Evolutionary conservation across 345 rosid genomes (phyloP).

Genomic region (Capsella bursapastoris): DNA sequence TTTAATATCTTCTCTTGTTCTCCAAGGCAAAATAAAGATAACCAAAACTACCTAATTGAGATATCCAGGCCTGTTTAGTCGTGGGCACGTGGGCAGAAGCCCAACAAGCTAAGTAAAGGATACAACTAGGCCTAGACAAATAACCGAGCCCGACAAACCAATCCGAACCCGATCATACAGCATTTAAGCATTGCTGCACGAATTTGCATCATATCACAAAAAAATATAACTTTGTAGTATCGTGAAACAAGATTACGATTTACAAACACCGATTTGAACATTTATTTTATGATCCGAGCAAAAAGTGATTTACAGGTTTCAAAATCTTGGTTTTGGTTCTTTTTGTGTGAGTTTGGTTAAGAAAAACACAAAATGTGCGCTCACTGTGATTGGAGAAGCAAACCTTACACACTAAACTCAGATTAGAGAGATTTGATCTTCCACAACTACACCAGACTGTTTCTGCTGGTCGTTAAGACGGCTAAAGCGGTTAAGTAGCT

Average conservation of each 20-base stretch:
- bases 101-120: too few relatives aligned
- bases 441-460: constrained; percentile 41
- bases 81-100: too few relatives aligned
- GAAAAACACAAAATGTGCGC: background rate
- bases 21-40: background rate
- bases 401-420: constrained; percentile 5
- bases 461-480: constrained; percentile 69
- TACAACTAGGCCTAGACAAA: background rate
- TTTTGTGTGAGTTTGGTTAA: background rate
- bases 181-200: background rate
- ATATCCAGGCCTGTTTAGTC: too few relatives aligned
- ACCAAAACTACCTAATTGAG: too few relatives aligned
- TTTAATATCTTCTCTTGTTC: background rate
- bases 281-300: background rate
- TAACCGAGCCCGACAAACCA: too few relatives aligned
- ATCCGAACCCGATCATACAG: too few relatives aligned
- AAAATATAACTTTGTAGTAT: too few relatives aligned
- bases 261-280: background rate
- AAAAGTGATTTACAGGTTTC: constrained; percentile 10
- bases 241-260: too few relatives aligned
- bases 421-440: constrained; percentile 30
- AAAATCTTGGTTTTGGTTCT: background rate
- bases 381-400: background rate
- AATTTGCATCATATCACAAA: background rate
- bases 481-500: constrained; percentile 74